A percentile compares a stretch with the other conserved stretches of the same genome.
Evolutionary conservation across 1,139 yeast genomes (phyloP).

Genomic region (Wickerhamomyces sp.): DNA sequence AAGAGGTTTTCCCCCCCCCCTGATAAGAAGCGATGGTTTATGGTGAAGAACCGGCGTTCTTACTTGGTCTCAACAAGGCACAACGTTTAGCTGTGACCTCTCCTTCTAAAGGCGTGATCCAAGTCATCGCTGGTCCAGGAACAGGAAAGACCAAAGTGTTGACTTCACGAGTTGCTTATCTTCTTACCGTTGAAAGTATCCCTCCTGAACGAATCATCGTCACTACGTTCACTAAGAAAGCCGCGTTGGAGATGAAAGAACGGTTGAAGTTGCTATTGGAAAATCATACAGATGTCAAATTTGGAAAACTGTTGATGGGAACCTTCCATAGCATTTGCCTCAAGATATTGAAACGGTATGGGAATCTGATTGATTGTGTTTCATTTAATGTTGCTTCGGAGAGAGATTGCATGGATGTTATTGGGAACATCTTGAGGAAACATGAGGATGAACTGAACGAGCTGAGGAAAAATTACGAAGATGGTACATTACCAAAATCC

Average conservation of each 20-base stretch:
- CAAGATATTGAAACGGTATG: conserved; percentile 52
- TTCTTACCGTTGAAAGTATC: conserved; percentile 45
- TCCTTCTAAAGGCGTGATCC: conserved; percentile 49
- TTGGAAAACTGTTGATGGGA: conserved; percentile 56
- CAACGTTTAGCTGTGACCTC: conserved; percentile 61
- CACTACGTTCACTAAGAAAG: conserved; percentile 88
- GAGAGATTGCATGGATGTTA: conserved; percentile 48
- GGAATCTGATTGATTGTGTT: conserved; percentile 43
- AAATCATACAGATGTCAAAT: conserved; percentile 32
- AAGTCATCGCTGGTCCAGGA: conserved; percentile 91
- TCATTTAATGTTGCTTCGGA: conserved; percentile 62
- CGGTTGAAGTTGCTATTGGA: conserved; percentile 43
- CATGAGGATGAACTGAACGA: conserved; percentile 30
- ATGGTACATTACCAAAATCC: conserved; percentile 4
- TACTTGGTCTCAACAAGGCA: conserved; percentile 41
- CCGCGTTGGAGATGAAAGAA: conserved; percentile 77
- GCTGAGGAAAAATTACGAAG: conserved; percentile 22
- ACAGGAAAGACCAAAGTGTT: conserved; percentile 77
- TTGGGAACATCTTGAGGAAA: conserved; percentile 39
- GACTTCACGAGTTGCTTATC: conserved; percentile 70
- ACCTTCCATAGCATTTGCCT: conserved; percentile 84
- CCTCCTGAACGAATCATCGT: conserved; percentile 64
- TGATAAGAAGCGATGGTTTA: too few species aligned
- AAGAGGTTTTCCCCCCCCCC: too few species aligned
- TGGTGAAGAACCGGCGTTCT: too few species aligned